Conservation (phyloP, 768 basidiomycete species). For the Cantharellus cinnabarinus region DNA sequence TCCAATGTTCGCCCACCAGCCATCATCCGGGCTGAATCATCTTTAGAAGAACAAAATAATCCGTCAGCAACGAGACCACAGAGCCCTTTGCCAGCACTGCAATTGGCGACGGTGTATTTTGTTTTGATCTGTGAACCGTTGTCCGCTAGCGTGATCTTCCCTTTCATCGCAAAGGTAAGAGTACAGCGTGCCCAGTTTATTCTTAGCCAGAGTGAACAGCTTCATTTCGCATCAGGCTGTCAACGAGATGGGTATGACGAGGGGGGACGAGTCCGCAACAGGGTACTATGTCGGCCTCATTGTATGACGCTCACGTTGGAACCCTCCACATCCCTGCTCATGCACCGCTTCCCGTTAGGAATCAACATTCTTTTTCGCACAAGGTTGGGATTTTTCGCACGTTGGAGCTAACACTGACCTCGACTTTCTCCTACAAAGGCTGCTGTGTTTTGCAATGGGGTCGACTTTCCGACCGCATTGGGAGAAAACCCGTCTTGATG, state of each 20-base stretch:
- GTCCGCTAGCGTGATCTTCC: conserved; percentile 5
- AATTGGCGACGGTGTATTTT: not conserved
- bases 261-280: conserved; percentile 5
- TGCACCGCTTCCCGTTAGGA: not conserved
- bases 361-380: conserved; percentile 1
- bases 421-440: not conserved
- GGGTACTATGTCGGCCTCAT: conserved; percentile 9
- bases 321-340: too few relatives aligned
- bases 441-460: conserved; percentile 7
- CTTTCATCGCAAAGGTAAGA: conserved; percentile 7
- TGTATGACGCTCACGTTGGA: not conserved
- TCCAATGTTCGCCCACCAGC: too few relatives aligned
- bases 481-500: conserved; percentile 11
- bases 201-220: not conserved
- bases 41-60: too few relatives aligned
- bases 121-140: not conserved
- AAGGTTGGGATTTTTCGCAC: not conserved
- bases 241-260: conserved; percentile 4
- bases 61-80: too few relatives aligned
- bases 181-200: not conserved
- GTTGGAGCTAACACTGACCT: not conserved
- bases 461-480: conserved; percentile 10
- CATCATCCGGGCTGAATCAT: too few relatives aligned
- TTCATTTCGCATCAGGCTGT: conserved; percentile 2
- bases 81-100: not conserved